phyloP scores from a whole-genome alignment of 176 grass and related monocot species.

The Musa troglodytarum region DNA sequence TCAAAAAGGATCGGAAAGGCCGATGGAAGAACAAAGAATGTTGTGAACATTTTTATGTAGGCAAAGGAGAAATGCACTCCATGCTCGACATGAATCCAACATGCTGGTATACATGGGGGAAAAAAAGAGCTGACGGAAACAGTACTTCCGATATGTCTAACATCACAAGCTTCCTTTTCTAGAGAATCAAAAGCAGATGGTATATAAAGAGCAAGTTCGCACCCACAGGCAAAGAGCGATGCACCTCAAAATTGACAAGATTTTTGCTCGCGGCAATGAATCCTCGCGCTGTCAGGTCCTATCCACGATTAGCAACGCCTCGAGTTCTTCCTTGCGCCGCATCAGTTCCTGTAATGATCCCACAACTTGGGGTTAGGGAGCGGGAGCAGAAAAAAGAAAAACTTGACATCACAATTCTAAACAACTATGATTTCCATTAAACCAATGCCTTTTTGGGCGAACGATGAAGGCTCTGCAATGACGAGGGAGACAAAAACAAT shows the following conservation, averaged over 20 bases:
- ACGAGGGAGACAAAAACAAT: not conserved
- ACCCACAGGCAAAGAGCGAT: not conserved
- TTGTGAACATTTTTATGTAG: too few species aligned
- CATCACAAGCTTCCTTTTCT: too few species aligned
- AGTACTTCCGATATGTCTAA: too few species aligned
- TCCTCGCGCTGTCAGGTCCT: slow-evolving; percentile 19
- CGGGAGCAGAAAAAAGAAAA: not conserved
- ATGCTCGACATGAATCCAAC: too few species aligned
- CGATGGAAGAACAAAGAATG: too few species aligned
- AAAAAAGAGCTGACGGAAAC: too few species aligned
- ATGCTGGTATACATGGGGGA: too few species aligned
- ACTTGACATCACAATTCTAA: not conserved
- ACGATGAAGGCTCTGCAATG: too few species aligned
- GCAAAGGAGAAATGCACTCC: too few species aligned
- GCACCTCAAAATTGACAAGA: not conserved
- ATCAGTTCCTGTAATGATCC: slow-evolving; percentile 64
- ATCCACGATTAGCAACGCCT: slow-evolving; percentile 62
- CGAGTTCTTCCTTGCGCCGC: slow-evolving; percentile 72
- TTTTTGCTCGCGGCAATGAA: not conserved
- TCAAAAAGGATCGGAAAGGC: too few species aligned
- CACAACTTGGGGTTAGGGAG: slow-evolving; percentile 13
- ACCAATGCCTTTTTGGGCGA: not conserved
- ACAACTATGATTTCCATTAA: not conserved
- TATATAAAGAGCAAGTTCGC: not conserved
- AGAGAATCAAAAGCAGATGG: too few species aligned